Evolutionary conservation across 371 early-diverging fungal genomes (phyloP).

Genomic region (Apophysomyces trapeziformis): DNA sequence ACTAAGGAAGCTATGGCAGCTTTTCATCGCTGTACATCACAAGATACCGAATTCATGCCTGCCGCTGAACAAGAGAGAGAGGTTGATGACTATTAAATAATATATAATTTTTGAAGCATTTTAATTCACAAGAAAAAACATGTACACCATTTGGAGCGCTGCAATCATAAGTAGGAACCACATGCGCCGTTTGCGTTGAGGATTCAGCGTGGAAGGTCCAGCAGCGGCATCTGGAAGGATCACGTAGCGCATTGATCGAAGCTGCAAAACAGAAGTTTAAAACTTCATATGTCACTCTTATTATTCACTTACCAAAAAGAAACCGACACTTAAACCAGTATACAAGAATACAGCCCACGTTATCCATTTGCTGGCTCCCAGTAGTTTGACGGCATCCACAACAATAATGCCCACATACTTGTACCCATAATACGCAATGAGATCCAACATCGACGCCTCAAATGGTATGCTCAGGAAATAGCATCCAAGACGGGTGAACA

Average conservation of each 20-base stretch:
- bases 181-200: constrained; percentile 83
- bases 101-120: constrained; percentile 15
- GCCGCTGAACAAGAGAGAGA: constrained; percentile 52
- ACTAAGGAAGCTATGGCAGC: constrained; percentile 49
- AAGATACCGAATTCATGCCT: constrained; percentile 62
- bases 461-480: constrained; percentile 89
- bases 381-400: constrained; percentile 54
- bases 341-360: constrained; percentile 76
- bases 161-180: constrained; percentile 89
- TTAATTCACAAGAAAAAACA: constrained; percentile 73
- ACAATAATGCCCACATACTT: constrained; percentile 89
- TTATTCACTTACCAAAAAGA: constrained; percentile 48
- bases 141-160: constrained; percentile 78
- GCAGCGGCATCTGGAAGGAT: constrained; percentile 84
- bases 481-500: constrained; percentile 82
- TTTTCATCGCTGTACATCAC: constrained; percentile 51
- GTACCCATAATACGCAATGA: constrained; percentile 94
- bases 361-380: constrained; percentile 55
- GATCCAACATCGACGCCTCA: constrained; percentile 88
- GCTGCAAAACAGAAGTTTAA: constrained; percentile 35
- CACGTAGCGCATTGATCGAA: constrained; percentile 88
- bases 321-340: constrained; percentile 79
- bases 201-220: constrained; percentile 73
- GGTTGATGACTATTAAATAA: constrained; percentile 27
- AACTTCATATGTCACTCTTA: background rate